These are phyloP conservation scores for Rhodotorula glutinis DNA, from an alignment of 1,284 basidiomycete species.

Conservation along the genomic window DNA sequence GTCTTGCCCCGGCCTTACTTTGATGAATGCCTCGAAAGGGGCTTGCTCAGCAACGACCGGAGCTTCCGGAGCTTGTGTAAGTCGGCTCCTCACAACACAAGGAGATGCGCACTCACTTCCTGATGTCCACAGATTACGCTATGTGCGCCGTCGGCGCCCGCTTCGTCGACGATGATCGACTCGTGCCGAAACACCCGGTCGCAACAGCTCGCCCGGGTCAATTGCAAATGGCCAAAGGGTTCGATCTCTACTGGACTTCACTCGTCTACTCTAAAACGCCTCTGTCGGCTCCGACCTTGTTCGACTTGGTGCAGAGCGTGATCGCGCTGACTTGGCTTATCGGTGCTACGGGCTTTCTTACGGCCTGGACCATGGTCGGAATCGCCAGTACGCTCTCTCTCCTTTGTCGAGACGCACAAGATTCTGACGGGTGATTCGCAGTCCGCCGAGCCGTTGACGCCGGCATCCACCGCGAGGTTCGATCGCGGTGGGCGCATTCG, in stretches of 20 bases:
- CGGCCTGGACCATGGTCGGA: conserved; percentile 26
- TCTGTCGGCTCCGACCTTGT: conserved; percentile 50
- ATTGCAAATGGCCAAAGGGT: background rate
- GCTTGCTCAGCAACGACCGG: conserved; percentile 59
- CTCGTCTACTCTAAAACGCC: background rate
- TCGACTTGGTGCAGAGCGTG: conserved; percentile 66
- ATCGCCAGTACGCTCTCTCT: conserved; percentile 28
- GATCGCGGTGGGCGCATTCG: conserved; percentile 45
- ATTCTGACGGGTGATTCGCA: too few species aligned
- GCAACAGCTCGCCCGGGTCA: background rate
- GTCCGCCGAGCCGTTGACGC: conserved; percentile 46
- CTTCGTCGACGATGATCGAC: conserved; percentile 63
- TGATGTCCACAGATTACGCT: conserved; percentile 51
- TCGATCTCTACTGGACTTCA: background rate
- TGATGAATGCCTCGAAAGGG: conserved; percentile 59
- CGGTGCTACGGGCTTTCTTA: conserved; percentile 10
- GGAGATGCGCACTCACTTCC: background rate
- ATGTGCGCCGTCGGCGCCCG: conserved; percentile 72
- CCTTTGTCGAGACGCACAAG: too few species aligned
- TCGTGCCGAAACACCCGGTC: conserved; percentile 43
- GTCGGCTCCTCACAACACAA: background rate
- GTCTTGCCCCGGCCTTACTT: conserved; percentile 77
- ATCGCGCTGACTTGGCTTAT: conserved; percentile 18
- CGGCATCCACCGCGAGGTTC: conserved; percentile 52
- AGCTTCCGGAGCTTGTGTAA: conserved; percentile 52